Base-by-base conservation (phyloP, 1,139 yeast species). In the Arxiozyma bovina region DNA sequence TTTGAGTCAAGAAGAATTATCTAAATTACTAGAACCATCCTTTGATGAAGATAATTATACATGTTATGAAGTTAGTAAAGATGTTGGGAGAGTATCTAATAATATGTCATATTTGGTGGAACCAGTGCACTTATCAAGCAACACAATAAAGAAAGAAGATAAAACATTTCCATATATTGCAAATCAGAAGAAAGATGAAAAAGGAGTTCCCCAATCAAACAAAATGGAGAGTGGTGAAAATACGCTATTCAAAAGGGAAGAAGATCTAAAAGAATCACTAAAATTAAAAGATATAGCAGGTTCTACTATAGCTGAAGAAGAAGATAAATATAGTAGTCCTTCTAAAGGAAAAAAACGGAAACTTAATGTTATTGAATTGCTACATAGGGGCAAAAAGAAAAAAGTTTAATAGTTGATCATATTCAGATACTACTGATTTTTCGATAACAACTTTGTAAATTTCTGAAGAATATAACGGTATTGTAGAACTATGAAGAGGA, bases 1-100 rank as follows among this genome's bases (percentile, higher is more conserved):
- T 25, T 75, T 81, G 78, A 67, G 70, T 55, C 55, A 64, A 62
- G 63, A 68, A 18, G 67, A 82, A 34, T 74, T 74, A 18, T 21
- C 49, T 0, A 67, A 74, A 18, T 64, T 80, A 46, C 63, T 72
- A 7, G 64, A 70, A 1, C 77, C 79, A 53, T 63, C 66, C 8
- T 79, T 76, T 0, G 76, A 77, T 45, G 71, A 71, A 3, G 64
- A 65, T 8, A 45, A 49, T 21, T 66, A 87, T 52, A 76, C 74
- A 38, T 77, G 80, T 64, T 81, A 79, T 63, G 73, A 73, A 50
- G 96, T 89, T 1, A 68, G 78, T 2, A 74, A 71, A 21, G 83
- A 77, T 22, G 93, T 89, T 3, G 95, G 95, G 1, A 84, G 81
- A 52, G 76, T 81, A 0, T 64, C 73, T 5, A 75, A 75, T 50